Conservation (phyloP, 176 grass and related monocot genomes). For the Otatea glauca region DNA sequence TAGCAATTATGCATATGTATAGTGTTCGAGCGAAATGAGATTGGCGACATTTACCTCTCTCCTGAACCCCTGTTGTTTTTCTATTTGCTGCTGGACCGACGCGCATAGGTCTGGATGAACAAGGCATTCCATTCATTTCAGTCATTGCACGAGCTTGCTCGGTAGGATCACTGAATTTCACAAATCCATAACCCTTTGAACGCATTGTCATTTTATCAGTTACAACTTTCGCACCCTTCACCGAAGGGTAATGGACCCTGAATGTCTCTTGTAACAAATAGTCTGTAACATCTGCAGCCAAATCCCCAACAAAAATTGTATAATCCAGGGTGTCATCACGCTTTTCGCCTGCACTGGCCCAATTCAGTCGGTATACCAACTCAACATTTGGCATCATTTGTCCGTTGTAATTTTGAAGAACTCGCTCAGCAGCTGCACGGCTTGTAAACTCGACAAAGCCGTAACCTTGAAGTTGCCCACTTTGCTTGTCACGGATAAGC, state of each 20-base stretch:
- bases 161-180: conserved; percentile 80
- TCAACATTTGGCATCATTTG: conserved; percentile 90
- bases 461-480: conserved; percentile 83
- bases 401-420: conserved; percentile 82
- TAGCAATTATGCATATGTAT: conserved; percentile 15
- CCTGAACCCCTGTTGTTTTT: conserved; percentile 67
- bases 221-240: conserved; percentile 96
- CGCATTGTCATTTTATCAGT: conserved; percentile 90
- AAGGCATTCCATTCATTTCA: conserved; percentile 98
- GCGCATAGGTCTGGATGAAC: conserved; percentile 87
- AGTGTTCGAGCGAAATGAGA: neutral
- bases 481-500: conserved; percentile 87
- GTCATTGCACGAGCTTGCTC: conserved; percentile 95
- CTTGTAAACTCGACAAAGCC: conserved; percentile 90
- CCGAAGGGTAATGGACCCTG: conserved; percentile 76
- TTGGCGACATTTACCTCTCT: conserved; percentile 66
- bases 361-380: conserved; percentile 77
- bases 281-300: conserved; percentile 94
- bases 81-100: conserved; percentile 89
- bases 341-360: conserved; percentile 95
- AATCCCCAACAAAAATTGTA: conserved; percentile 94
- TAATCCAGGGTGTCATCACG: conserved; percentile 81
- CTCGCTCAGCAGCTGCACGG: conserved; percentile 73
- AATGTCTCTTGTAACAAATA: conserved; percentile 93
- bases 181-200: conserved; percentile 97